A percentile compares a stretch with the other conserved stretches of the same genome.
These are phyloP conservation scores for Echinochloa phyllopogon DNA, from an alignment of 176 grass and related monocot genomes.

Conservation along the genomic window DNA sequence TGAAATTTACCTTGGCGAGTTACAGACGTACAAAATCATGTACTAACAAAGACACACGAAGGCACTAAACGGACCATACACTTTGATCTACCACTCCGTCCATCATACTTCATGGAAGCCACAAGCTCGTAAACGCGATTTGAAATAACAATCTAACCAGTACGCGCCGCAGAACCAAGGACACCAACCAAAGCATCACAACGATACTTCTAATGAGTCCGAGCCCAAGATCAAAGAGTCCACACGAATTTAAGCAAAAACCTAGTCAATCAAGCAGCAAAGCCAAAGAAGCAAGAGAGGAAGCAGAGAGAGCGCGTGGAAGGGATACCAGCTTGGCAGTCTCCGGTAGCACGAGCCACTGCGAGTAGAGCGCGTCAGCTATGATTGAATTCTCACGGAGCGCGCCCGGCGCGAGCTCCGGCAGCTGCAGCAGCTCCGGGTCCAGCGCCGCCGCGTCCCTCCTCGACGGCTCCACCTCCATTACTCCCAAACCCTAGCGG, in stretches of 20 bases:
- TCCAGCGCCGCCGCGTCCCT: constrained; percentile 83
- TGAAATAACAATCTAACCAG: constrained; percentile 19
- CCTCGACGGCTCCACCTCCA: constrained; percentile 78
- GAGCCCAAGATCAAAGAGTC: constrained; percentile 38
- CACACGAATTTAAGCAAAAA: constrained; percentile 23
- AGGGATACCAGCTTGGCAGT: constrained; percentile 85
- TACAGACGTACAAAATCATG: background rate
- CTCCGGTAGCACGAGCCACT: constrained; percentile 93
- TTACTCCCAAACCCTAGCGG: constrained; percentile 44
- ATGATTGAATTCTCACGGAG: constrained; percentile 77
- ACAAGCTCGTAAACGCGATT: constrained; percentile 18
- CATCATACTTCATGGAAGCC: constrained; percentile 8
- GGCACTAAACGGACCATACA: constrained; percentile 11
- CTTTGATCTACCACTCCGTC: constrained; percentile 28
- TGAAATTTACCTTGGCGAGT: background rate
- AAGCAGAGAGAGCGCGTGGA: background rate
- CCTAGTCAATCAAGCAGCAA: constrained; percentile 25
- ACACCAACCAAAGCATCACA: constrained; percentile 21
- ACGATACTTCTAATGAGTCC: constrained; percentile 10
- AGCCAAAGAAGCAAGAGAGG: constrained; percentile 14
- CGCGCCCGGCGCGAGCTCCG: constrained; percentile 76
- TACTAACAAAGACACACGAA: background rate
- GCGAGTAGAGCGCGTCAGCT: constrained; percentile 69
- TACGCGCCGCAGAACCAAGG: constrained; percentile 2
- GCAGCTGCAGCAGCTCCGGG: constrained; percentile 92